Base-by-base conservation (phyloP, 345 rosid species). In the Citrus hindsii region DNA sequence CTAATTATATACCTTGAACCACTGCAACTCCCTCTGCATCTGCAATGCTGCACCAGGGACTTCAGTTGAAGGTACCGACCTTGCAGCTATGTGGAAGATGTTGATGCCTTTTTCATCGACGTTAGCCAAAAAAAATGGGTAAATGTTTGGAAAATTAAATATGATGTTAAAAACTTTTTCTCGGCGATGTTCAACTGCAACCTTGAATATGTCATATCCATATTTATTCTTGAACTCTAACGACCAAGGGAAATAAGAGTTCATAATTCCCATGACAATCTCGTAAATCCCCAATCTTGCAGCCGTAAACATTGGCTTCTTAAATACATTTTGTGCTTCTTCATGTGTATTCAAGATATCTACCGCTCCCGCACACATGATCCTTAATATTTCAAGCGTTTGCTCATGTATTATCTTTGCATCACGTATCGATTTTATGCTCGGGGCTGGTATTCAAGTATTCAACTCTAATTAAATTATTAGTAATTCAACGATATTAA, bases 41-140 rank as follows among this genome's bases (percentile, higher is more conserved):
- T 76, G 67, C 10, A 76, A 33, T 24, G 83, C 83, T 19, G 84
- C 73, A 71, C 84, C 82, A 4, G 79, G 19, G 12, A 82, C 14
- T 74, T 75, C 4, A 9, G 12, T 42, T 1, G 77, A 67, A 35
- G 84, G 84, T n/a, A 3, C 42, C 14, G 42, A 42, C n/a, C 0
- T 24, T 19, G 42, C 81, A 1, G 77, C 84, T 2, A 53, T n/a
- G 37, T 82, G 84, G 60, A 82, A 58, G 7, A 78, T 48, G 62
- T 8, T 78, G 25, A 13, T 7, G 2, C 24, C 60, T 9, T 4
- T 27, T 9, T 0, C 6, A 1, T 62, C 22, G 22, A 1, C 1
- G 16, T 1, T 5, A 3, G 58, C 22, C 7, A 18, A 1, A 14
- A 1, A 4, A 1, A 0, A 14, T 0, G 19, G 4, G 7, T 2